A percentile compares a stretch with the other conserved stretches of the same genome.
phyloP scores from a whole-genome alignment of 108 stramenopile genomes.

The Epithemia pelagica region DNA sequence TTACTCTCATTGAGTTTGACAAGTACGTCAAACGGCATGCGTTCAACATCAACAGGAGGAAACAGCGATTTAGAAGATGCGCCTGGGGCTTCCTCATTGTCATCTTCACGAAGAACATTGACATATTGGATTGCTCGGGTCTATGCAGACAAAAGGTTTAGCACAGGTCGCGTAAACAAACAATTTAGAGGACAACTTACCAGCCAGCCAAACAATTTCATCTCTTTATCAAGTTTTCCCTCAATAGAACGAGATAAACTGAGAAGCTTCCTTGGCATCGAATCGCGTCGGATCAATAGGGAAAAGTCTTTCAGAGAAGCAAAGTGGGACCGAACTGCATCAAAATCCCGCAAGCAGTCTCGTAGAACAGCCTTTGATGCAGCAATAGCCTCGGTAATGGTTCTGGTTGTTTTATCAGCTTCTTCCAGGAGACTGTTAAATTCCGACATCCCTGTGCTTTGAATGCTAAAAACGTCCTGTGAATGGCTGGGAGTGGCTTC shows the following conservation, averaged over 20 bases:
- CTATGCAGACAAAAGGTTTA: conserved; percentile 6
- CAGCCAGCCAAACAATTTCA: conserved; percentile 53
- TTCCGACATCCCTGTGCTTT: neutral
- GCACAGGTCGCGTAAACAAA: conserved; percentile 7
- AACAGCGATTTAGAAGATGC: neutral
- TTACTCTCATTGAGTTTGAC: conserved; percentile 28
- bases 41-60: neutral
- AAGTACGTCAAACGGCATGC: conserved; percentile 31
- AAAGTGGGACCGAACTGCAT: conserved; percentile 34
- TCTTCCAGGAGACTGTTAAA: conserved; percentile 31
- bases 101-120: conserved; percentile 4
- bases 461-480: neutral
- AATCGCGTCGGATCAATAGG: neutral
- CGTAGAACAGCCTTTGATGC: conserved; percentile 33
- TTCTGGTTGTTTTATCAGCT: conserved; percentile 29
- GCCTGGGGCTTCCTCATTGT: neutral
- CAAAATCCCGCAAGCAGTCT: conserved; percentile 25
- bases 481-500: neutral
- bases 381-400: conserved; percentile 19
- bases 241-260: conserved; percentile 23
- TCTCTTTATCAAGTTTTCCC: conserved; percentile 25
- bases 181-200: conserved; percentile 24
- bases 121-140: conserved; percentile 29
- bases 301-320: conserved; percentile 19
- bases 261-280: conserved; percentile 15